Percentiles rank a stretch among this genome's conserved stretches.
These are phyloP conservation scores for Carex kokanica DNA, from an alignment of 176 grass and related monocot genomes.

Conservation along the genomic window DNA sequence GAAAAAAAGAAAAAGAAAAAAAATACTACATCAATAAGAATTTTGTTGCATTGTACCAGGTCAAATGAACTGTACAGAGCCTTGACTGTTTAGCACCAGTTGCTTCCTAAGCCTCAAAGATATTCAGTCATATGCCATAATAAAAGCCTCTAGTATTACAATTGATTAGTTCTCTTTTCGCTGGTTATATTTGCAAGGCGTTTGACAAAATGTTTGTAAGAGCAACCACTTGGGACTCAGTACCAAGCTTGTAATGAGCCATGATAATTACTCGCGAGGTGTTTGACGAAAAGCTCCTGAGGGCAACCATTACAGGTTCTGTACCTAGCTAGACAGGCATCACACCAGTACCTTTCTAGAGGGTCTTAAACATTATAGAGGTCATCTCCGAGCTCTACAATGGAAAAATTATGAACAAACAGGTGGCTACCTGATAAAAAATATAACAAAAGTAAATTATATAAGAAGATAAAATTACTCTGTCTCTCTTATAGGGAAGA, in stretches of 20 bases:
- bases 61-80: background rate
- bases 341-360: background rate
- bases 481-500: constrained; percentile 81
- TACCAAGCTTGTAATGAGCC: background rate
- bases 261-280: background rate
- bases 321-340: background rate
- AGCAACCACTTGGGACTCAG: background rate
- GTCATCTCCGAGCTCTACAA: background rate
- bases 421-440: background rate
- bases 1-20: background rate
- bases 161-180: background rate
- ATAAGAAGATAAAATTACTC: constrained; percentile 32
- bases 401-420: background rate
- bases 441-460: background rate
- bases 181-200: background rate
- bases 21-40: background rate
- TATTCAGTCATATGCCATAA: background rate
- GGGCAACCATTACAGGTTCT: background rate
- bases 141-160: background rate
- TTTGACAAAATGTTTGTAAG: background rate
- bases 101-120: background rate
- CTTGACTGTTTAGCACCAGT: background rate
- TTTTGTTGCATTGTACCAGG: background rate
- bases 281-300: background rate
- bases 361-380: background rate